phyloP scores from a whole-genome alignment of 345 rosid genomes.

The Viola odorata region DNA sequence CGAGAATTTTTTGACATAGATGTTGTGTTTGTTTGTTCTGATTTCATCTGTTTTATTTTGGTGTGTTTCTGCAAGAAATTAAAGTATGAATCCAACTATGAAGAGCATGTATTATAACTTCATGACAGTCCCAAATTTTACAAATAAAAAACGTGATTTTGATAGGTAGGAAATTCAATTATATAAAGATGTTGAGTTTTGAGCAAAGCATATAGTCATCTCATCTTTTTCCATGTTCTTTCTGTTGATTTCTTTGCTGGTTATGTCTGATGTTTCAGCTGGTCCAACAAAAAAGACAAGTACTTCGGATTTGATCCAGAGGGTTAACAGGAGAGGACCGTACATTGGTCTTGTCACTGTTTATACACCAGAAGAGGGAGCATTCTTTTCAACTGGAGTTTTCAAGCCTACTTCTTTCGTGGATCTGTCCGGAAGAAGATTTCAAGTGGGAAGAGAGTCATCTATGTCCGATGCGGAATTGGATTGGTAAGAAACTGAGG shows the following conservation, averaged over 20 bases:
- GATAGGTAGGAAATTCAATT: no score
- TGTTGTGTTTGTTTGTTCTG: no score
- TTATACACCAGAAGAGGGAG: constrained; percentile 34
- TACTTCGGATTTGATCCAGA: constrained; percentile 19
- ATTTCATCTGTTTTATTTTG: no score
- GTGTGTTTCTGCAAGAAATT: no score
- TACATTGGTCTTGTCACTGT: constrained; percentile 47
- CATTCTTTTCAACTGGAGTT: constrained; percentile 26
- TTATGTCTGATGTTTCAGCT: constrained; percentile 14
- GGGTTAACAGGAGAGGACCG: constrained; percentile 38
- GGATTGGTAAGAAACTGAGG: constrained; percentile 35
- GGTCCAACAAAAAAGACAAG: constrained; percentile 7
- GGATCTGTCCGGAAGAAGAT: constrained; percentile 51
- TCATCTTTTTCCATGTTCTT: background rate
- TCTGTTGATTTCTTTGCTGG: constrained; percentile 6
- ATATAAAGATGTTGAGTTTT: no score
- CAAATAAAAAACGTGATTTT: no score
- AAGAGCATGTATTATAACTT: no score
- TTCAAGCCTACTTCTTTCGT: constrained; percentile 38
- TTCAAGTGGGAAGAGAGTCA: constrained; percentile 38
- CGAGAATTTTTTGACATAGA: no score
- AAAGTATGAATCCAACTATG: no score
- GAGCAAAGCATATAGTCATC: no score
- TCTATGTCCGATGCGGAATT: constrained; percentile 51
- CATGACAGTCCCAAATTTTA: no score